phyloP scores from a whole-genome alignment of 768 basidiomycete species.

The Xerocomellus amylosporus region DNA sequence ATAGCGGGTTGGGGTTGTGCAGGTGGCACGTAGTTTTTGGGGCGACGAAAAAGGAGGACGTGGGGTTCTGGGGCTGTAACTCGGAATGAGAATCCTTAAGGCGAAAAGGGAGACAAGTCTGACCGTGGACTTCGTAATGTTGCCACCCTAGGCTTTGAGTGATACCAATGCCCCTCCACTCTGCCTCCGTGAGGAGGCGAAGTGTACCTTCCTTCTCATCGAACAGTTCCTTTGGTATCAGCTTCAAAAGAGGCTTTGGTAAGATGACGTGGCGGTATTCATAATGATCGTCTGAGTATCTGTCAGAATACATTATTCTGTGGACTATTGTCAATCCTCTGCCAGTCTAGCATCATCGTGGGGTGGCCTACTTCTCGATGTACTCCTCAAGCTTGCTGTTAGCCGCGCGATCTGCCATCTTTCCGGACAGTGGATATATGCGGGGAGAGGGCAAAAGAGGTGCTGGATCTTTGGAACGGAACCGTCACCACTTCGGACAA shows the following conservation, averaged over 20 bases:
- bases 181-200: conserved; percentile 77
- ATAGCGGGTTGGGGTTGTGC: conserved; percentile 41
- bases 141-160: conserved; percentile 96
- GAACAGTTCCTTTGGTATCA: conserved; percentile 86
- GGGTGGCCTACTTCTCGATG: conserved; percentile 63
- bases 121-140: conserved; percentile 96
- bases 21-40: conserved; percentile 62
- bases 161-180: conserved; percentile 97
- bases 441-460: conserved; percentile 3
- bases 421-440: conserved; percentile 9
- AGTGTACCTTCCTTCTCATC: conserved; percentile 75
- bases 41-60: conserved; percentile 87
- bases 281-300: conserved; percentile 87
- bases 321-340: conserved; percentile 13
- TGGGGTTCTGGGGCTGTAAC: conserved; percentile 83
- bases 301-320: conserved; percentile 89
- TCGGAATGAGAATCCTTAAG: conserved; percentile 11
- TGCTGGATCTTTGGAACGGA: background rate
- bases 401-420: conserved; percentile 37
- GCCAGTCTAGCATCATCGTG: conserved; percentile 12
- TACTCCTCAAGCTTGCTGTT: conserved; percentile 66
- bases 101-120: conserved; percentile 15
- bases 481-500: background rate
- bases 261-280: conserved; percentile 98
- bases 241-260: conserved; percentile 90